These are phyloP conservation scores for Candida manassasensis DNA, from an alignment of 805 yeast species.

Conservation along the genomic window DNA sequence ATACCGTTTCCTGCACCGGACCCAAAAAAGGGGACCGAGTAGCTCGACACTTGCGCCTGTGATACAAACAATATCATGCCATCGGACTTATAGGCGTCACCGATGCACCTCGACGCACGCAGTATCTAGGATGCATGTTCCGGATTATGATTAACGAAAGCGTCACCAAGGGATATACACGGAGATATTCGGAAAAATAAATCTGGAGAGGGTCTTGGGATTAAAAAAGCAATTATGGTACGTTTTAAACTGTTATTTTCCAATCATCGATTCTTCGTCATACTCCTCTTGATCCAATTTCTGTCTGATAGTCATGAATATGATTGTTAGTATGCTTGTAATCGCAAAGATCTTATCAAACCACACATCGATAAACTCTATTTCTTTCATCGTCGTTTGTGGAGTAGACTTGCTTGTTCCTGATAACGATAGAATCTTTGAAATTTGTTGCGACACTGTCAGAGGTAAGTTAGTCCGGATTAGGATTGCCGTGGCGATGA, in stretches of 20 bases:
- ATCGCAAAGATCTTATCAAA: constrained; percentile 48
- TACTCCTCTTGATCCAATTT: constrained; percentile 17
- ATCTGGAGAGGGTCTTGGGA: not conserved
- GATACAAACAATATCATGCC: too few relatives aligned
- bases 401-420: constrained; percentile 21
- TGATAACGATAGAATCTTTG: constrained; percentile 33
- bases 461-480: constrained; percentile 46
- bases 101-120: too few relatives aligned
- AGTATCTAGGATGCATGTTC: too few relatives aligned
- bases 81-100: too few relatives aligned
- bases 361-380: constrained; percentile 47
- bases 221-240: not conserved
- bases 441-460: constrained; percentile 37
- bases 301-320: constrained; percentile 19
- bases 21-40: too few relatives aligned
- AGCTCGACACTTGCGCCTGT: too few relatives aligned
- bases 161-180: too few relatives aligned
- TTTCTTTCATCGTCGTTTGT: constrained; percentile 25
- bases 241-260: constrained; percentile 11
- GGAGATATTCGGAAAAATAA: too few relatives aligned
- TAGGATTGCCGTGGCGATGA: constrained; percentile 47
- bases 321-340: constrained; percentile 33
- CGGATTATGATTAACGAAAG: too few relatives aligned
- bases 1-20: too few relatives aligned
- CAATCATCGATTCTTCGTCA: constrained; percentile 34